Conservation (phyloP, 2,329 filamentous ascomycete genomes). For the Periconia macrospinosa region DNA sequence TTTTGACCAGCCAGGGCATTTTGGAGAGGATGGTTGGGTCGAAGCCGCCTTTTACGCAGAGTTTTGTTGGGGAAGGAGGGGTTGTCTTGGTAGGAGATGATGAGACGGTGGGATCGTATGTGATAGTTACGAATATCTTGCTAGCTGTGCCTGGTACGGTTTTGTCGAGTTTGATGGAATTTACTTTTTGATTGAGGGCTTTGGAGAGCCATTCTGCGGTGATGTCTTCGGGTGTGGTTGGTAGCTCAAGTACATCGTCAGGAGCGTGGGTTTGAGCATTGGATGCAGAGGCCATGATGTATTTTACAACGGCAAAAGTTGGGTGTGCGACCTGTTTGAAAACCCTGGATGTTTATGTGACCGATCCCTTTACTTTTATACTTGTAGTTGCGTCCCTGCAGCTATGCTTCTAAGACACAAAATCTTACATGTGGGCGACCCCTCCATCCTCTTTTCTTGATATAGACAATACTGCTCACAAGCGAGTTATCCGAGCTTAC, state of each 20-base stretch:
- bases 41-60: constrained; percentile 23
- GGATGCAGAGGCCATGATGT: too few species aligned
- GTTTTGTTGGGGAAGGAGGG: background rate
- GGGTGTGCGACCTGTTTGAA: too few species aligned
- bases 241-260: background rate
- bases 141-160: constrained; percentile 17
- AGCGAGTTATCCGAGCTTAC: too few species aligned
- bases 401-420: too few species aligned
- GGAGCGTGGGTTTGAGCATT: too few species aligned
- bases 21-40: constrained; percentile 8
- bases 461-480: too few species aligned
- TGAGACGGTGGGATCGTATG: constrained; percentile 2
- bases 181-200: constrained; percentile 10
- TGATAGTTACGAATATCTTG: constrained; percentile 14
- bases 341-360: too few species aligned
- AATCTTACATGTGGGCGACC: too few species aligned
- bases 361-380: too few species aligned
- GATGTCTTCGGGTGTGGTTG: constrained; percentile 10
- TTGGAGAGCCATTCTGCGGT: constrained; percentile 16
- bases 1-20: constrained; percentile 11
- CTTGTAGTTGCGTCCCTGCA: too few species aligned
- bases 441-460: too few species aligned
- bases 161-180: constrained; percentile 7
- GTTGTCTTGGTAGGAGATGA: background rate
- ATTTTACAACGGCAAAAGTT: too few species aligned